phyloP scores from a whole-genome alignment of 306 rosid species.

The Fragaria nilgerrensis region DNA sequence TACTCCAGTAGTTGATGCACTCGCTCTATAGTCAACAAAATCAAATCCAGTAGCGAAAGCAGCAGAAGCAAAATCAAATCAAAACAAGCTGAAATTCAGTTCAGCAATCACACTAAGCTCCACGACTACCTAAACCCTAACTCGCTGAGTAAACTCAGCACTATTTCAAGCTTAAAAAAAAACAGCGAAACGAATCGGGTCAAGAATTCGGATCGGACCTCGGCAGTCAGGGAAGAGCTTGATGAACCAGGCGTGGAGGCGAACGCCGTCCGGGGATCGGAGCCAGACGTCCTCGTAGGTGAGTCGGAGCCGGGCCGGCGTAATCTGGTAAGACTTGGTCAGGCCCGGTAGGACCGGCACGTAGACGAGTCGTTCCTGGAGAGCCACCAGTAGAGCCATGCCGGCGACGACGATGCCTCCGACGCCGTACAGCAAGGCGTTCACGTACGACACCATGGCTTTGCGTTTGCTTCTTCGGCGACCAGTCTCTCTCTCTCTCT shows the following conservation, averaged over 20 bases:
- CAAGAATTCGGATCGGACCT: conserved; percentile 49
- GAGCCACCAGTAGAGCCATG: conserved; percentile 86
- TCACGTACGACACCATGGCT: conserved; percentile 72
- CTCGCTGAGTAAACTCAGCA: neutral
- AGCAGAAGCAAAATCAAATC: neutral
- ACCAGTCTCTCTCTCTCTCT: neutral
- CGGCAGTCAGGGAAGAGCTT: conserved; percentile 77
- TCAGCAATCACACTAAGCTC: neutral
- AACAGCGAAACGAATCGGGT: neutral
- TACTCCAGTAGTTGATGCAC: neutral
- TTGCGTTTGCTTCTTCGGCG: neutral
- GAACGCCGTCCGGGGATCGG: conserved; percentile 83
- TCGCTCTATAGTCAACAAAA: neutral
- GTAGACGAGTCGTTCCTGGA: conserved; percentile 89
- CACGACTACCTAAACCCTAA: conserved; percentile 3
- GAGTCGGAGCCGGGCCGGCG: conserved; percentile 82
- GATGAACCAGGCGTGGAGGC: conserved; percentile 98
- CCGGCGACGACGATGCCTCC: conserved; percentile 90
- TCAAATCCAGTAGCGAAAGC: neutral
- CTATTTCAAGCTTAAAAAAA: neutral
- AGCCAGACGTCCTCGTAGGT: conserved; percentile 86
- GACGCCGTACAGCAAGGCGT: conserved; percentile 65
- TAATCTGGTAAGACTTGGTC: conserved; percentile 74
- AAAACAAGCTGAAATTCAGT: neutral
- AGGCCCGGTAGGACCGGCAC: conserved; percentile 93